Evolutionary conservation across 2,329 filamentous ascomycete species (phyloP).

Genomic region (Phaeosphaeria sp.): DNA sequence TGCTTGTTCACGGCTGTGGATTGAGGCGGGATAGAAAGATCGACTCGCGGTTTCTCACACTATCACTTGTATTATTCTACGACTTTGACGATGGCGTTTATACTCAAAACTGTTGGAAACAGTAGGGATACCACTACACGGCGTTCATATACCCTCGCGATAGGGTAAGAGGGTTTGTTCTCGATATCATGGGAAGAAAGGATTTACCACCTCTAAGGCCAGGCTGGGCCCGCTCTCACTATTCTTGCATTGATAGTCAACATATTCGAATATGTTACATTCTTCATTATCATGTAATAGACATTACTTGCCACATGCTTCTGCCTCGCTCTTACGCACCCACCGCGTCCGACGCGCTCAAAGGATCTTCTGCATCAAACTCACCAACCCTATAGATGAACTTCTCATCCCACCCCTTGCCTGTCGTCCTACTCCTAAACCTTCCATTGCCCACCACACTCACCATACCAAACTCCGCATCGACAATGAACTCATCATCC

Average conservation of each 20-base stretch:
- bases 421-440: slow-evolving; percentile 44
- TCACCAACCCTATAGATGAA: slow-evolving; percentile 52
- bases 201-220: background rate
- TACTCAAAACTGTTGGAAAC: slow-evolving; percentile 9
- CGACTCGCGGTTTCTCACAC: slow-evolving; percentile 1
- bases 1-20: slow-evolving; percentile 48
- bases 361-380: slow-evolving; percentile 46
- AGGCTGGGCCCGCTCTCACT: background rate
- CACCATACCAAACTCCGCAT: slow-evolving; percentile 45
- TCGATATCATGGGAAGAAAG: slow-evolving; percentile 5
- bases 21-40: slow-evolving; percentile 7
- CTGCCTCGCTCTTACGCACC: slow-evolving; percentile 15
- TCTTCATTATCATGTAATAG: background rate
- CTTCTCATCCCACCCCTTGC: slow-evolving; percentile 49
- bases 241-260: background rate
- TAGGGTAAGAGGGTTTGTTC: background rate
- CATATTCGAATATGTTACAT: slow-evolving; percentile 4
- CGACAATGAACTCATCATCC: slow-evolving; percentile 41
- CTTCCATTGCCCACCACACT: slow-evolving; percentile 44
- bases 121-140: slow-evolving; percentile 21
- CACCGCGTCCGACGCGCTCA: slow-evolving; percentile 52
- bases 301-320: background rate
- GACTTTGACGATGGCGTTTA: slow-evolving; percentile 13
- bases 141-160: slow-evolving; percentile 8
- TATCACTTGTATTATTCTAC: slow-evolving; percentile 7